Evolutionary conservation across 805 yeast genomes (phyloP).

Genomic region (Metschnikowia cerradonensis): DNA sequence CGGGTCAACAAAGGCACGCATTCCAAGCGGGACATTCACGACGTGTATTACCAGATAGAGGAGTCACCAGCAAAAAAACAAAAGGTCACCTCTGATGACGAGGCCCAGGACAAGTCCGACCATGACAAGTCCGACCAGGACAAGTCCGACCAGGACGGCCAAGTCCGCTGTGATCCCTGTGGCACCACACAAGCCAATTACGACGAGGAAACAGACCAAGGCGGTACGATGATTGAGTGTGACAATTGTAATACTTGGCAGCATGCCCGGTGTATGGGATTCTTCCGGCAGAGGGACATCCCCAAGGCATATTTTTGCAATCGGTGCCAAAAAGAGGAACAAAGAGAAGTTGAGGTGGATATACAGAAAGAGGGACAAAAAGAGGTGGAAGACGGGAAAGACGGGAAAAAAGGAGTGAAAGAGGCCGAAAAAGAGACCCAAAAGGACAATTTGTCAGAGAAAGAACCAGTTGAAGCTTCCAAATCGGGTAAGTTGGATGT

Average conservation of each 20-base stretch:
- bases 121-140: constrained; percentile 38
- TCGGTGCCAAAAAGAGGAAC: constrained; percentile 42
- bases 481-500: neutral
- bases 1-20: constrained; percentile 41
- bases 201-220: constrained; percentile 50
- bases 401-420: too few relatives aligned
- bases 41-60: constrained; percentile 15
- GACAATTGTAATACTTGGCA: constrained; percentile 70
- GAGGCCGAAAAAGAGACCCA: neutral
- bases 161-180: constrained; percentile 58
- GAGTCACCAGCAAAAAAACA: constrained; percentile 9
- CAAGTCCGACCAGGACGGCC: constrained; percentile 28
- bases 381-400: too few relatives aligned
- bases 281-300: constrained; percentile 29
- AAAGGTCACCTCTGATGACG: neutral
- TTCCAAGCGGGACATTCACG: constrained; percentile 25
- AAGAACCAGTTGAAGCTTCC: neutral
- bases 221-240: constrained; percentile 63
- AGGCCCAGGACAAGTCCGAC: neutral
- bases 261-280: constrained; percentile 61
- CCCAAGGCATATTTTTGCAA: constrained; percentile 54
- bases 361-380: too few relatives aligned
- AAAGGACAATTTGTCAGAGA: neutral
- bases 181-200: constrained; percentile 56
- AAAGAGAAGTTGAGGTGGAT: too few relatives aligned